Evolutionary conservation across 768 basidiomycete species (phyloP).

Genomic region (Gautieria morchelliformis): DNA sequence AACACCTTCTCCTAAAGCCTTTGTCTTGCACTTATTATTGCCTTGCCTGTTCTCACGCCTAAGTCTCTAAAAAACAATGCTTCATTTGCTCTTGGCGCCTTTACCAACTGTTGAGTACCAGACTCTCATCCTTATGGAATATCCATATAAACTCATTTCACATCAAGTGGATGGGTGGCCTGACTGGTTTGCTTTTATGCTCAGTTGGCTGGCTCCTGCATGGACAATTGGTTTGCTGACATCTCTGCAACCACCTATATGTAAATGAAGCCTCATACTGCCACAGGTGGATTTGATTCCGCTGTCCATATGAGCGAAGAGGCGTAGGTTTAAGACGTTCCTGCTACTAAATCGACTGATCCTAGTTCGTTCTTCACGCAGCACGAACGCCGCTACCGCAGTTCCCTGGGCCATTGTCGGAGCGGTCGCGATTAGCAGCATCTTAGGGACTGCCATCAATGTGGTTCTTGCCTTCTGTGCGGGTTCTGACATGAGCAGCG

Average conservation of each 20-base stretch:
- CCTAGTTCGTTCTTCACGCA: neutral
- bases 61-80: constrained; percentile 30
- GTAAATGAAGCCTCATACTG: neutral
- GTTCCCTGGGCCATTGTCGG: constrained; percentile 62
- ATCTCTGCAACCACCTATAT: neutral
- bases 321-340: constrained; percentile 22
- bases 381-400: constrained; percentile 50
- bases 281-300: constrained; percentile 38
- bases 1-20: constrained; percentile 31
- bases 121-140: too few relatives aligned
- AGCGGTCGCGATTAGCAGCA: constrained; percentile 43
- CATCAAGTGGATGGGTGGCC: constrained; percentile 31
- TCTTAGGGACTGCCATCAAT: constrained; percentile 39
- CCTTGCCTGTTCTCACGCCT: constrained; percentile 32
- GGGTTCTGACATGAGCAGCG: constrained; percentile 38
- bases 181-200: constrained; percentile 32
- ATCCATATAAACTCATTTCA: neutral
- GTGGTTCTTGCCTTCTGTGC: constrained; percentile 57
- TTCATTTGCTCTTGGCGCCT: constrained; percentile 30
- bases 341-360: neutral
- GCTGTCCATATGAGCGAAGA: constrained; percentile 65
- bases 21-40: constrained; percentile 56
- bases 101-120: constrained; percentile 25
- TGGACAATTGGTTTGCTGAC: constrained; percentile 33
- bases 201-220: constrained; percentile 34